These are phyloP conservation scores for Chalciporus piperatus DNA, from an alignment of 768 basidiomycete species.

Conservation along the genomic window DNA sequence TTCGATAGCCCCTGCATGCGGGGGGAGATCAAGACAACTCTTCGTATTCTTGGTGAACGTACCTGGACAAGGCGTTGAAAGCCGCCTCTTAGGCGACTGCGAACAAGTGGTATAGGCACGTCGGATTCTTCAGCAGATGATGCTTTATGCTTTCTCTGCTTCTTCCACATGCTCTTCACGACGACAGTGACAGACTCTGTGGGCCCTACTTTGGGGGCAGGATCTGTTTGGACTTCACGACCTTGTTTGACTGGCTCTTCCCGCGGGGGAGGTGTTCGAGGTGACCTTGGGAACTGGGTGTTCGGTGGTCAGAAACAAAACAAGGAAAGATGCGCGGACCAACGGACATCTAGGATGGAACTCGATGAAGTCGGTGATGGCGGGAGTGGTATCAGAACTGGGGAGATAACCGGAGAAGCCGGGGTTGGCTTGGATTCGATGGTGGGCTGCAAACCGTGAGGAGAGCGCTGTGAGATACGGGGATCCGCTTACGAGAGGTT, in stretches of 20 bases:
- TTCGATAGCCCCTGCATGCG: slow-evolving; percentile 8
- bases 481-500: slow-evolving; percentile 9
- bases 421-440: slow-evolving; percentile 3
- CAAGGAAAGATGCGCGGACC: background rate
- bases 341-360: slow-evolving; percentile 21
- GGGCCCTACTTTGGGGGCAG: background rate
- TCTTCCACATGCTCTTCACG: slow-evolving; percentile 13
- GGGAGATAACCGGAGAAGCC: slow-evolving; percentile 2
- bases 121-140: background rate
- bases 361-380: slow-evolving; percentile 16
- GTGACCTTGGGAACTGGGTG: slow-evolving; percentile 15
- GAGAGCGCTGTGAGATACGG: background rate
- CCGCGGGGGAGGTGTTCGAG: slow-evolving; percentile 3
- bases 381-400: slow-evolving; percentile 21
- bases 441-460: slow-evolving; percentile 12
- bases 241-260: background rate
- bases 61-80: slow-evolving; percentile 18
- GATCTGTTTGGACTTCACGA: slow-evolving; percentile 8
- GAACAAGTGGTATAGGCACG: background rate
- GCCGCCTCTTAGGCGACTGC: slow-evolving; percentile 4
- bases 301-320: background rate
- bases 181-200: background rate
- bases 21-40: background rate
- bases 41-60: background rate
- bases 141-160: slow-evolving; percentile 1